A percentile compares a stretch with the other conserved stretches of the same genome.
Evolutionary conservation across 192 early-diverging fungal genomes (phyloP).

Genomic region (Dimargaris verticillata): DNA sequence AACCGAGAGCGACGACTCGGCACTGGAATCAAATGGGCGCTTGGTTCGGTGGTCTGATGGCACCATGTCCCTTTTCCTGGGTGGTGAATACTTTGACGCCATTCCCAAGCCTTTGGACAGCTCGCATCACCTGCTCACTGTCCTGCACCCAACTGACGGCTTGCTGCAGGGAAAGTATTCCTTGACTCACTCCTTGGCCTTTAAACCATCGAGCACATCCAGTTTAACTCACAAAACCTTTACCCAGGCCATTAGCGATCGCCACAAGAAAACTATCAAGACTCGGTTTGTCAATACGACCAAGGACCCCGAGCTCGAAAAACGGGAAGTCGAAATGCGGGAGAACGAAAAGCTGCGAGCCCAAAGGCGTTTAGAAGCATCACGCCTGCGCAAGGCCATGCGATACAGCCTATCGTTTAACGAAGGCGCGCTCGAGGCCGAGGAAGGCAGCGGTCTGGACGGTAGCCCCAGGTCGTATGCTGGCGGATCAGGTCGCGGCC

Average conservation of each 20-base stretch:
- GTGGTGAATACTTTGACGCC: slow-evolving; percentile 58
- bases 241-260: slow-evolving; percentile 43
- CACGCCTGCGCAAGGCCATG: slow-evolving; percentile 19
- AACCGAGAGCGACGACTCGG: slow-evolving; percentile 14
- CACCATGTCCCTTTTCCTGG: slow-evolving; percentile 49
- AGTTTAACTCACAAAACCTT: slow-evolving; percentile 45
- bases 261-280: slow-evolving; percentile 41
- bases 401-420: slow-evolving; percentile 15
- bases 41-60: slow-evolving; percentile 68
- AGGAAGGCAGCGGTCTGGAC: slow-evolving; percentile 19
- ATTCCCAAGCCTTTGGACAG: slow-evolving; percentile 17
- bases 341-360: slow-evolving; percentile 41
- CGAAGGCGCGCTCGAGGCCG: slow-evolving; percentile 18
- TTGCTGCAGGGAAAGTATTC: background rate
- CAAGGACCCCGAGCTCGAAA: slow-evolving; percentile 48
- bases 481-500: background rate
- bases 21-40: slow-evolving; percentile 50
- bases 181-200: slow-evolving; percentile 32
- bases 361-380: slow-evolving; percentile 29
- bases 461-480: slow-evolving; percentile 6
- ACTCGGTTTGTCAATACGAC: slow-evolving; percentile 47
- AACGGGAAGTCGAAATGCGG: slow-evolving; percentile 38
- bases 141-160: background rate
- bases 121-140: background rate
- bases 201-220: slow-evolving; percentile 41